phyloP scores from a whole-genome alignment of 306 rosid genomes.

The Ochetophila trinervis region DNA sequence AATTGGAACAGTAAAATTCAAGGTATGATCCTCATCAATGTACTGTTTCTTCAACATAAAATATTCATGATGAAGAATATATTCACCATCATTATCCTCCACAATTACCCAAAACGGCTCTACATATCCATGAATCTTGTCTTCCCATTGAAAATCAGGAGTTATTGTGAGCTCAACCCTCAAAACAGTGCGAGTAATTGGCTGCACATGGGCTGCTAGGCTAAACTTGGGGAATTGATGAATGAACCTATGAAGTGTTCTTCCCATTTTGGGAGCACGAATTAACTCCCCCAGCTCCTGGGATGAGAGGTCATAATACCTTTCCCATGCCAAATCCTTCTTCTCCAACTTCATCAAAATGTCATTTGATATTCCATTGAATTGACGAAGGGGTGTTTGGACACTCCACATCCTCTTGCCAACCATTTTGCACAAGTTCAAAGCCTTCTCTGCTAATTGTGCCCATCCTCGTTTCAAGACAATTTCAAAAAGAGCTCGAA shows the following conservation, averaged over 20 bases:
- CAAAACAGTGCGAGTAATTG: conserved; percentile 86
- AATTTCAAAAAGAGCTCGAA: conserved; percentile 95
- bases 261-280: conserved; percentile 81
- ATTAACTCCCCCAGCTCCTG: conserved; percentile 93
- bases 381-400: conserved; percentile 91
- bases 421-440: conserved; percentile 92
- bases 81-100: conserved; percentile 92
- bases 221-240: conserved; percentile 91
- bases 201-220: conserved; percentile 96
- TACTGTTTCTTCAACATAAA: conserved; percentile 84
- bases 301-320: conserved; percentile 86
- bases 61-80: conserved; percentile 82
- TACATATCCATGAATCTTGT: conserved; percentile 86
- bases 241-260: conserved; percentile 73
- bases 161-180: conserved; percentile 88
- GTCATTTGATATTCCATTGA: conserved; percentile 69
- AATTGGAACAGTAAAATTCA: conserved; percentile 84
- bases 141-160: conserved; percentile 96
- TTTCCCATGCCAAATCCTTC: conserved; percentile 95
- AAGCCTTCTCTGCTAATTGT: conserved; percentile 84
- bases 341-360: conserved; percentile 78
- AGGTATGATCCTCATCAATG: conserved; percentile 83
- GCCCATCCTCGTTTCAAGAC: conserved; percentile 95
- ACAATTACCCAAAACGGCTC: conserved; percentile 96
- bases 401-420: conserved; percentile 92